Evolutionary conservation across 2,329 filamentous ascomycete genomes (phyloP).

Genomic region (Microsporum audouinii): DNA sequence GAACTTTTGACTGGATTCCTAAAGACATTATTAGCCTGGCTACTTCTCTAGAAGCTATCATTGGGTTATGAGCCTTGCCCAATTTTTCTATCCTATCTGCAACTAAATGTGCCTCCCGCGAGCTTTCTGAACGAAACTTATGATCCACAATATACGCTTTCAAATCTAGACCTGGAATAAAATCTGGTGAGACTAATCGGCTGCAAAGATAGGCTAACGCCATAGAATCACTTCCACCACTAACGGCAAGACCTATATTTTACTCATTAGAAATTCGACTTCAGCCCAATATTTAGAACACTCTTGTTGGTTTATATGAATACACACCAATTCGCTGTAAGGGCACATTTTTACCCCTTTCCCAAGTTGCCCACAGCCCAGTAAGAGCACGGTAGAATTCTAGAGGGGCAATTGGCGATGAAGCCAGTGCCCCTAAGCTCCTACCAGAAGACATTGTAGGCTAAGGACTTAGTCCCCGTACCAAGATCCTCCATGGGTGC

Average conservation of each 20-base stretch:
- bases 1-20: slow-evolving; percentile 28
- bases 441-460: slow-evolving; percentile 3
- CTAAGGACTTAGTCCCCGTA: not conserved
- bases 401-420: slow-evolving; percentile 24
- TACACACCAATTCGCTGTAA: slow-evolving; percentile 9
- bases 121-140: slow-evolving; percentile 44
- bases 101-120: slow-evolving; percentile 44
- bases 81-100: slow-evolving; percentile 34
- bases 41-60: not conserved
- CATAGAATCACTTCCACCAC: slow-evolving; percentile 97
- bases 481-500: not conserved
- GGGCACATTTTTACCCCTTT: slow-evolving; percentile 28
- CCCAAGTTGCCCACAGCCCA: slow-evolving; percentile 24
- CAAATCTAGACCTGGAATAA: slow-evolving; percentile 23
- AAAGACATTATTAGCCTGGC: slow-evolving; percentile 4
- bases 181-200: slow-evolving; percentile 27
- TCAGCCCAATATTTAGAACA: not conserved
- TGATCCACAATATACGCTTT: slow-evolving; percentile 53
- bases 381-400: slow-evolving; percentile 43
- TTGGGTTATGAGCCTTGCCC: slow-evolving; percentile 23
- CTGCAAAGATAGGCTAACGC: slow-evolving; percentile 68
- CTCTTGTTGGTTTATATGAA: not conserved
- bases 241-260: slow-evolving; percentile 62
- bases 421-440: slow-evolving; percentile 1
- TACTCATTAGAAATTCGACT: not conserved